Conservation (phyloP, 106 monocot species). For the Dendrobium catenatum region DNA sequence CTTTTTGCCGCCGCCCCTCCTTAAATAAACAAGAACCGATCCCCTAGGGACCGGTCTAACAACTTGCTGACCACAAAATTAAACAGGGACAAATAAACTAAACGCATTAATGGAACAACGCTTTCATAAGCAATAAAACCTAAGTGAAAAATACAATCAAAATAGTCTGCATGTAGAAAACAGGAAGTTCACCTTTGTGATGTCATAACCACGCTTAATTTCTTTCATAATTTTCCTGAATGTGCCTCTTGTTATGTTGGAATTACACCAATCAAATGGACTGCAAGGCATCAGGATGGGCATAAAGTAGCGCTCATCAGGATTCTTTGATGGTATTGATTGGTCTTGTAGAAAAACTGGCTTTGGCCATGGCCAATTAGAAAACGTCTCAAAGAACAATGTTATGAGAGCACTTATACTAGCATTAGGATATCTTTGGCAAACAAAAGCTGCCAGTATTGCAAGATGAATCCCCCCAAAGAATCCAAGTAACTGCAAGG, state of each 20-base stretch:
- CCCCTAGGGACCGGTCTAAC: no score
- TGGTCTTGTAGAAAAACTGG: conserved; percentile 35
- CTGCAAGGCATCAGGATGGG: conserved; percentile 55
- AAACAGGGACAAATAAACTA: no score
- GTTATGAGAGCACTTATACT: conserved; percentile 29
- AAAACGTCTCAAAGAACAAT: conserved; percentile 44
- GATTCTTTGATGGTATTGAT: conserved; percentile 17
- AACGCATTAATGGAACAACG: not conserved
- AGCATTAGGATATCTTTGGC: conserved; percentile 39
- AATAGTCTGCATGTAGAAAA: not conserved
- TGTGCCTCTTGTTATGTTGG: conserved; percentile 45
- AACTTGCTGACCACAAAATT: no score
- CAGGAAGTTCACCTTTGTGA: conserved; percentile 33
- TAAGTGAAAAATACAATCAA: not conserved
- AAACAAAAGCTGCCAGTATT: conserved; percentile 52
- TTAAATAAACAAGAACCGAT: no score
- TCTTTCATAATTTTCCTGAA: conserved; percentile 44
- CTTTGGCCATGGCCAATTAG: conserved; percentile 40
- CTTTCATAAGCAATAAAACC: not conserved
- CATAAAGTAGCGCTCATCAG: conserved; percentile 35
- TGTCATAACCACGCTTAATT: conserved; percentile 27
- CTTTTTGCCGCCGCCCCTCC: no score
- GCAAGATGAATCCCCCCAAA: conserved; percentile 58
- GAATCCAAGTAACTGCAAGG: conserved; percentile 45
- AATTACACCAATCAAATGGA: conserved; percentile 38